These are phyloP conservation scores for Phytopythium cucurbitacearum DNA, from an alignment of 352 stramenopile genomes.

Conservation along the genomic window DNA sequence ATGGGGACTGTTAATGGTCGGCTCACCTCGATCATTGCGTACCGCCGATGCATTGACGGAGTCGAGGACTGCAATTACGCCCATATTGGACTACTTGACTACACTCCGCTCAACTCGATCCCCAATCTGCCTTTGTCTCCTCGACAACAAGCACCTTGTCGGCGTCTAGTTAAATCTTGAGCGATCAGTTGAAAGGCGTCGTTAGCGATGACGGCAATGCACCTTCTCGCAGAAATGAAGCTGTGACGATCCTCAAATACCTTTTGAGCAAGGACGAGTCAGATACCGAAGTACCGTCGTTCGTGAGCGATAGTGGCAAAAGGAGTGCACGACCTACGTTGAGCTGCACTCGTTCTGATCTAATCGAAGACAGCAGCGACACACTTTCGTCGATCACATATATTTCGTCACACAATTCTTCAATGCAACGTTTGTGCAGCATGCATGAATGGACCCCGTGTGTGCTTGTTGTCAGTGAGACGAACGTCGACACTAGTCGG, in stretches of 20 bases:
- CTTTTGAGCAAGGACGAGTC: not conserved
- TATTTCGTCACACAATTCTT: too few species aligned
- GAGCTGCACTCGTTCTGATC: not conserved
- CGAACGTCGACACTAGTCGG: conserved; percentile 30
- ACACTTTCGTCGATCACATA: too few species aligned
- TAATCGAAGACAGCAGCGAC: too few species aligned
- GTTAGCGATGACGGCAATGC: not conserved
- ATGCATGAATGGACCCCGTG: too few species aligned
- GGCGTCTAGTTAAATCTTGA: not conserved
- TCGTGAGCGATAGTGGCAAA: not conserved
- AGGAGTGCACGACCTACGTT: not conserved
- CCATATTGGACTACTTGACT: not conserved
- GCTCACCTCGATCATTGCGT: conserved; percentile 17
- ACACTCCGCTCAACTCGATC: too few species aligned
- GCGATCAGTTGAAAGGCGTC: not conserved
- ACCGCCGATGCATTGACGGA: conserved; percentile 14
- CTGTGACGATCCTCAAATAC: not conserved
- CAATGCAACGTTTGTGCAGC: too few species aligned
- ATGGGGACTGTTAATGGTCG: conserved; percentile 26
- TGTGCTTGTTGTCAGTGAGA: not conserved
- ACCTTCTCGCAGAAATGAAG: not conserved
- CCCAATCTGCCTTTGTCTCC: not conserved
- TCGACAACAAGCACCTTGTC: not conserved
- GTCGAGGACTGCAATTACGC: conserved; percentile 17
- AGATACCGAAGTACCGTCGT: too few species aligned